These are phyloP conservation scores for Didymella keratinophila DNA, from an alignment of 2,329 filamentous ascomycete species.

Conservation along the genomic window DNA sequence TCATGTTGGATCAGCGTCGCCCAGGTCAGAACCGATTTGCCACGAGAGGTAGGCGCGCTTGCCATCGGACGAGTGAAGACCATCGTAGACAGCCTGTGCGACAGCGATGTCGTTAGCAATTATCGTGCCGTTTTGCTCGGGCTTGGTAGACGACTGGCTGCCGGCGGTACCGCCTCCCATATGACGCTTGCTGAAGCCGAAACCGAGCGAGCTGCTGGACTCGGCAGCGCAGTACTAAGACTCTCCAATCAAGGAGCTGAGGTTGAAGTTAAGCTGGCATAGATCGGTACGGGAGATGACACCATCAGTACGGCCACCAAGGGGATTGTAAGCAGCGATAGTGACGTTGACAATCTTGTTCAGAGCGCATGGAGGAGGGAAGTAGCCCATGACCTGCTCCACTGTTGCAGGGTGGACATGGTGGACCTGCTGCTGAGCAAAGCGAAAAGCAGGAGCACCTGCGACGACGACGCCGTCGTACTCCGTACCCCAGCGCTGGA, in stretches of 20 bases:
- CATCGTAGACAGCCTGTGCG: constrained; percentile 39
- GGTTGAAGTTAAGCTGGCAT: constrained; percentile 57
- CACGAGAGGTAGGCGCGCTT: constrained; percentile 54
- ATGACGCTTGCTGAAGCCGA: constrained; percentile 30
- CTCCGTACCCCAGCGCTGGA: constrained; percentile 60
- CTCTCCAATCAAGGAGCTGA: constrained; percentile 56
- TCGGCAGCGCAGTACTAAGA: constrained; percentile 55
- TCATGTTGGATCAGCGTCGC: constrained; percentile 49
- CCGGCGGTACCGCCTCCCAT: constrained; percentile 16
- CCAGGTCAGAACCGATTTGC: constrained; percentile 43
- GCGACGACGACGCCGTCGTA: constrained; percentile 58
- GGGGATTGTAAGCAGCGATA: constrained; percentile 62
- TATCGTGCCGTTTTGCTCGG: constrained; percentile 46
- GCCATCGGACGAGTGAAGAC: constrained; percentile 53
- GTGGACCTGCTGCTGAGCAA: constrained; percentile 56
- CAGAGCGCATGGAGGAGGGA: constrained; percentile 57
- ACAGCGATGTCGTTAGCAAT: constrained; percentile 42
- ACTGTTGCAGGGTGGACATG: constrained; percentile 53
- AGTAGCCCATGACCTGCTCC: constrained; percentile 53
- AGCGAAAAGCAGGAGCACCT: constrained; percentile 59
- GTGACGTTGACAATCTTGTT: constrained; percentile 63
- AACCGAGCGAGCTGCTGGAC: constrained; percentile 28
- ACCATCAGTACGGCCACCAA: constrained; percentile 64
- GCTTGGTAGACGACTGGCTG: constrained; percentile 23
- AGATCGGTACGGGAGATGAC: constrained; percentile 61